Evolutionary conservation across 1,284 basidiomycete species (phyloP).

Genomic region (Marasmius fiardii): DNA sequence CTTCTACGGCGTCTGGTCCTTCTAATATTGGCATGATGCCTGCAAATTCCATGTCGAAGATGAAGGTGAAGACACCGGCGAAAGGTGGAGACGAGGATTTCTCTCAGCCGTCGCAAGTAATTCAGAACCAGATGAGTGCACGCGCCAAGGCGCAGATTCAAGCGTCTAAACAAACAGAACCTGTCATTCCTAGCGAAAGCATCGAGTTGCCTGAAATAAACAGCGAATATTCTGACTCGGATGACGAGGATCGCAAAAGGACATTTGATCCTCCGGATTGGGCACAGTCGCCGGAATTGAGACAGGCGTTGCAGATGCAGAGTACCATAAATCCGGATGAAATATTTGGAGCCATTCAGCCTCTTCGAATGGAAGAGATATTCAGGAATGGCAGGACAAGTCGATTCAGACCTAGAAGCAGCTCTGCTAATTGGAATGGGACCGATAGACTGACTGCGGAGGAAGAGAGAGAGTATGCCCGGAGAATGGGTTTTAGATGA

Average conservation of each 20-base stretch:
- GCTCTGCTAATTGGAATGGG: conserved; percentile 92
- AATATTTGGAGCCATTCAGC: conserved; percentile 84
- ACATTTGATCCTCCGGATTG: conserved; percentile 78
- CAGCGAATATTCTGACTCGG: conserved; percentile 94
- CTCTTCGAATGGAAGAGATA: conserved; percentile 84
- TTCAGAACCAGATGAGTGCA: conserved; percentile 69
- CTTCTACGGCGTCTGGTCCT: conserved; percentile 19
- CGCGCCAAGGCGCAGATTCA: conserved; percentile 64
- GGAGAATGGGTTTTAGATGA: conserved; percentile 81
- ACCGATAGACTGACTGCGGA: conserved; percentile 78
- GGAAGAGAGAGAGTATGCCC: conserved; percentile 85
- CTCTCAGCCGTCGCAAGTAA: conserved; percentile 53
- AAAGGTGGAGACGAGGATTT: conserved; percentile 44
- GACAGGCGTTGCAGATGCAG: conserved; percentile 74
- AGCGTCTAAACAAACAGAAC: conserved; percentile 48
- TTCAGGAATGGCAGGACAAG: conserved; percentile 67
- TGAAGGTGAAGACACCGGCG: conserved; percentile 41
- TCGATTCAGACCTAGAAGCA: conserved; percentile 84
- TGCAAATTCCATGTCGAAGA: conserved; percentile 23
- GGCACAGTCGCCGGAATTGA: conserved; percentile 88
- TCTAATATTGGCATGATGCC: background rate
- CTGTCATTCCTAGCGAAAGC: conserved; percentile 65
- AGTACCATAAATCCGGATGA: conserved; percentile 88
- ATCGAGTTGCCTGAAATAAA: conserved; percentile 93
- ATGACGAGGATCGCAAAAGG: conserved; percentile 75